phyloP scores from a whole-genome alignment of 306 rosid genomes.

The Sindora glabra region DNA sequence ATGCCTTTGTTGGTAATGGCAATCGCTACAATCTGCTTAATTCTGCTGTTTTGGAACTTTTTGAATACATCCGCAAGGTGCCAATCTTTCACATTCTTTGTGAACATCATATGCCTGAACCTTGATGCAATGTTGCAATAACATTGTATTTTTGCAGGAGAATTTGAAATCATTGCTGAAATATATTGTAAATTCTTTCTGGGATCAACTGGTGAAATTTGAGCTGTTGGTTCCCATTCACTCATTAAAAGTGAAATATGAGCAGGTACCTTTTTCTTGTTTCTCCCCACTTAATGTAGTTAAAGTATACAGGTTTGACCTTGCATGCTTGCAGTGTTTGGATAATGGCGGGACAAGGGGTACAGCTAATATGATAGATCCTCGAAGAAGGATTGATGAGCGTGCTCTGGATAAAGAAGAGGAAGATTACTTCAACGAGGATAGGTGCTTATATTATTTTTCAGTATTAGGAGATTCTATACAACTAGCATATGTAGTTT shows the following conservation, averaged over 20 bases:
- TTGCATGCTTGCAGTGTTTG: slow-evolving; percentile 52
- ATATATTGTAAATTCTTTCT: slow-evolving; percentile 70
- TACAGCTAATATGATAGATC: slow-evolving; percentile 39
- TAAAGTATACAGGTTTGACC: slow-evolving; percentile 6
- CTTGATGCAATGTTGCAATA: neutral
- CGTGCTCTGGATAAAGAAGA: slow-evolving; percentile 89
- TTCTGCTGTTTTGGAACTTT: slow-evolving; percentile 84
- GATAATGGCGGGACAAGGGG: slow-evolving; percentile 62
- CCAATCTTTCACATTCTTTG: slow-evolving; percentile 16
- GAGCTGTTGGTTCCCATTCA: slow-evolving; percentile 57
- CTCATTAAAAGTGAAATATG: slow-evolving; percentile 74
- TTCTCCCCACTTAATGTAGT: neutral
- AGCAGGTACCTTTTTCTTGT: slow-evolving; percentile 56
- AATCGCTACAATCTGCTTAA: slow-evolving; percentile 91
- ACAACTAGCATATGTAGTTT: neutral
- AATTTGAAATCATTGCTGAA: slow-evolving; percentile 56
- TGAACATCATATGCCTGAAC: slow-evolving; percentile 6
- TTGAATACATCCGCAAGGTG: slow-evolving; percentile 83
- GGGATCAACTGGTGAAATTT: slow-evolving; percentile 71
- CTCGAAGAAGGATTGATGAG: slow-evolving; percentile 73
- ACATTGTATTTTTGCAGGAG: slow-evolving; percentile 49
- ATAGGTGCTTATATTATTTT: slow-evolving; percentile 46
- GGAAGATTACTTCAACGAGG: slow-evolving; percentile 87
- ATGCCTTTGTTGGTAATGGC: slow-evolving; percentile 77
- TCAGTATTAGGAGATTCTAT: neutral